Base-by-base conservation (phyloP, 345 rosid species). In the Ceriops decandra region DNA sequence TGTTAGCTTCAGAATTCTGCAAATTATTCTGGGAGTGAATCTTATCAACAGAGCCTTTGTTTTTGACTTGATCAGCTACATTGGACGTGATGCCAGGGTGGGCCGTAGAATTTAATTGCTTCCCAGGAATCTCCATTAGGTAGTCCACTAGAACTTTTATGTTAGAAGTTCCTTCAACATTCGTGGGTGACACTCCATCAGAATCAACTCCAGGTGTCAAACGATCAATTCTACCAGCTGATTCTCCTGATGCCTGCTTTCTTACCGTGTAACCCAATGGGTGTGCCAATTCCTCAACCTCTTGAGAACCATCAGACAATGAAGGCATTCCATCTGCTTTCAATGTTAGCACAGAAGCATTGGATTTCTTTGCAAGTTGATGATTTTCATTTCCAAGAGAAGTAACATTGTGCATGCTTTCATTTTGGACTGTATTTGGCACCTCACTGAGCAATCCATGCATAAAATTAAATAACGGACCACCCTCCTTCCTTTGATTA, bases 211-310 rank as follows among this genome's bases (percentile, higher is more conserved):
- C 58, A 22, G 70, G 19, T 52, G 59, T 27, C 22, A 53, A 35
- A 72, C 20, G 31, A 59, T 67, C 46, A 68, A 64, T 54, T 47
- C 47, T 61, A 57, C 20, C 64, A 31, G 59, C 70, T 49, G 24
- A n/a, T 38, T 72, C 64, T 72, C 36, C 78, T 9, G 5, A 32
- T 51, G 47, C 64, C 62, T 54, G 67, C 65, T 66, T 68, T 26
- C 52, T 30, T 27, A 21, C 64, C 49, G 4, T 8, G 32, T 19
- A 52, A 2, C 22, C 47, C 24, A 56, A 46, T 46, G 21, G n/a
- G 27, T 52, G 42, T 24, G 26, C 17, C 54, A 72, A 57, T 33
- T 61, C 68, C 49, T 38, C 16, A 7, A 52, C 52, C n/a, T 61
- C 31, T 65, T 36, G 53, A 53, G 54, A 33, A 33, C 9, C 32